Evolutionary conservation across 805 yeast genomes (phyloP).

Genomic region (Yamadazyma olivae): DNA sequence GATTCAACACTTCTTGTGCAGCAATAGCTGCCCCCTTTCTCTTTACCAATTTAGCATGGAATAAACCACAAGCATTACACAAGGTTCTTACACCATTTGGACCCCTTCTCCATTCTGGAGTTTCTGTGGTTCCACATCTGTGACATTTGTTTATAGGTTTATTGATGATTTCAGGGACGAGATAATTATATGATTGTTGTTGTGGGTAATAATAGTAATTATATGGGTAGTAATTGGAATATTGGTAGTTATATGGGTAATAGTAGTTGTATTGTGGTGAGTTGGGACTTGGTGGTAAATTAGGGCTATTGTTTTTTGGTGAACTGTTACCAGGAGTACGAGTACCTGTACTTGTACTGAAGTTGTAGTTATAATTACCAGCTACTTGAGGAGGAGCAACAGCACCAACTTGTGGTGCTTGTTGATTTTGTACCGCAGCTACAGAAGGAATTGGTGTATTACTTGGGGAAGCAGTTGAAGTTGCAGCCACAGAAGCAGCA

Average conservation of each 20-base stretch:
- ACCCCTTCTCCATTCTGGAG: constrained; percentile 45
- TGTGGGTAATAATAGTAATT: constrained; percentile 1
- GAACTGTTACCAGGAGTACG: not conserved
- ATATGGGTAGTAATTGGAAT: constrained; percentile 5
- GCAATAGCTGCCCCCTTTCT: constrained; percentile 54
- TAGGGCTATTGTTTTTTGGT: not conserved
- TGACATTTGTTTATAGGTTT: constrained; percentile 37
- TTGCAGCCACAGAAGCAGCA: not conserved
- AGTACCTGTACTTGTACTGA: no score
- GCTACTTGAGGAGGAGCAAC: not conserved
- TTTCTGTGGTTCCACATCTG: constrained; percentile 44
- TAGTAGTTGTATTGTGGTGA: not conserved
- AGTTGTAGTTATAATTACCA: not conserved
- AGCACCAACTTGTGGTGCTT: not conserved
- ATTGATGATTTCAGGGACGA: constrained; percentile 30
- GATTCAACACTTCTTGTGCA: constrained; percentile 42
- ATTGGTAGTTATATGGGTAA: constrained; percentile 1
- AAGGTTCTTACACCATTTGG: constrained; percentile 44
- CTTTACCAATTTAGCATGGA: constrained; percentile 47
- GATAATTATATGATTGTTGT: constrained; percentile 12
- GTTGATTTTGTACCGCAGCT: not conserved
- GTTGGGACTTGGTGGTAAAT: not conserved
- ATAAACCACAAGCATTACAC: constrained; percentile 43
- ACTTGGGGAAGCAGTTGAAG: not conserved
- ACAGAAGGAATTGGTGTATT: not conserved